Evolutionary conservation across 2,329 filamentous ascomycete species (phyloP).

Genomic region (Aspergillus brunneoviolaceus): DNA sequence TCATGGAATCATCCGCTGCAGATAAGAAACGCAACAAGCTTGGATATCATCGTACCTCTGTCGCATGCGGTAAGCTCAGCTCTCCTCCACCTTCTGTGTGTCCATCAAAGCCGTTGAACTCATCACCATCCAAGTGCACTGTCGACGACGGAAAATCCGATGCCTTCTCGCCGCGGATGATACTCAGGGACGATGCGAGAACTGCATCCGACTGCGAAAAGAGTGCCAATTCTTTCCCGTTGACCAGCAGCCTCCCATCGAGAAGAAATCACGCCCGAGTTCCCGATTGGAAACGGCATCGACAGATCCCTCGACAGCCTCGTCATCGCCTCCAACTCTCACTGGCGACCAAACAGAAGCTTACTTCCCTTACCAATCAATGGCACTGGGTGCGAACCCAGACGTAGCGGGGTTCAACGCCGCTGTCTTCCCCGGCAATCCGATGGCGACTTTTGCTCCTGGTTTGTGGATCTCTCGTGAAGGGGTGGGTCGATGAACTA

Average conservation of each 20-base stretch:
- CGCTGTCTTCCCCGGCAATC: constrained; percentile 30
- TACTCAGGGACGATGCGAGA: constrained; percentile 74
- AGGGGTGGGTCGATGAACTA: neutral
- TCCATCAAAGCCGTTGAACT: neutral
- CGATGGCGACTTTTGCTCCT: constrained; percentile 37
- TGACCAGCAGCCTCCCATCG: constrained; percentile 65
- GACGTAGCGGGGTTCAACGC: constrained; percentile 37
- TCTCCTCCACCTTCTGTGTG: neutral
- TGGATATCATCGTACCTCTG: constrained; percentile 90
- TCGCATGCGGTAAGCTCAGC: constrained; percentile 81
- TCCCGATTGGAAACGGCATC: constrained; percentile 47
- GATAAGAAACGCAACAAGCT: constrained; percentile 84
- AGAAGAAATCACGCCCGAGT: constrained; percentile 47
- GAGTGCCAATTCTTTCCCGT: constrained; percentile 92
- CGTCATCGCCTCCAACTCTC: constrained; percentile 46
- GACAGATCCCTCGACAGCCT: constrained; percentile 49
- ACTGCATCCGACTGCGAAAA: constrained; percentile 92
- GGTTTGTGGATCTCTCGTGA: constrained; percentile 28
- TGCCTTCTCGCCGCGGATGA: constrained; percentile 77
- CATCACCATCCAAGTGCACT: constrained; percentile 65
- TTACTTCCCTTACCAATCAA: constrained; percentile 38
- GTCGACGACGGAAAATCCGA: constrained; percentile 87
- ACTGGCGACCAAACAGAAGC: constrained; percentile 36
- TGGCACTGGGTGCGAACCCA: constrained; percentile 34
- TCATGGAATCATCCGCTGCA: constrained; percentile 44